Conservation (phyloP, 2,329 filamentous ascomycete genomes). For the Xylaria sp. region DNA sequence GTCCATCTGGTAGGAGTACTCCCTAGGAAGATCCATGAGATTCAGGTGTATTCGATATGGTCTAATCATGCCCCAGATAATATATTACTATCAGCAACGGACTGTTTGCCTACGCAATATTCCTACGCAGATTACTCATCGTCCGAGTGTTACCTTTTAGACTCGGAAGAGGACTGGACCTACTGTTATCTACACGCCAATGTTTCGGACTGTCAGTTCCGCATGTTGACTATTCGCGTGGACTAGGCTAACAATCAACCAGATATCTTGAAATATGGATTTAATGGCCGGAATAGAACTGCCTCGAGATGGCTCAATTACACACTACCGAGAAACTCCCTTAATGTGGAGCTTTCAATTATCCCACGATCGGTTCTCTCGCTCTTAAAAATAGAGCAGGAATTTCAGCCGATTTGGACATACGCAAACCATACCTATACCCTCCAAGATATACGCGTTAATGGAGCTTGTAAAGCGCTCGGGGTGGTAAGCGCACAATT, state of each 20-base stretch:
- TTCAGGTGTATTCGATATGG: too few relatives aligned
- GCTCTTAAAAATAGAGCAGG: too few relatives aligned
- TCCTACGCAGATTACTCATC: too few relatives aligned
- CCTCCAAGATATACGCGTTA: conserved; percentile 31
- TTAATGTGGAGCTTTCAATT: background rate
- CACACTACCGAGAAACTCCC: background rate
- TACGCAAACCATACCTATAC: conserved; percentile 38
- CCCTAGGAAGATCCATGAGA: too few relatives aligned
- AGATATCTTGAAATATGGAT: conserved; percentile 1
- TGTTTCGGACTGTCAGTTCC: background rate
- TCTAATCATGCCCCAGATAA: background rate
- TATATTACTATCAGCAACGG: background rate
- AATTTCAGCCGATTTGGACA: conserved; percentile 7
- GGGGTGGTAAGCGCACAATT: conserved; percentile 31
- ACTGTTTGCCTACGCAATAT: too few relatives aligned
- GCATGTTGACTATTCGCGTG: background rate
- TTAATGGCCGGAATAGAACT: background rate
- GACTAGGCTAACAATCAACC: background rate
- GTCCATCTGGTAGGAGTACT: background rate
- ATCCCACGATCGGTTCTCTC: background rate
- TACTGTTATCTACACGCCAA: background rate
- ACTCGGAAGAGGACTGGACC: background rate
- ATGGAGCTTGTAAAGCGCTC: conserved; percentile 42
- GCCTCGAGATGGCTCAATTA: background rate
- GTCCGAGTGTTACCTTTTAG: too few relatives aligned